These are phyloP conservation scores for Aspergillus hancockii DNA, from an alignment of 495 filamentous ascomycete genomes.

Conservation along the genomic window DNA sequence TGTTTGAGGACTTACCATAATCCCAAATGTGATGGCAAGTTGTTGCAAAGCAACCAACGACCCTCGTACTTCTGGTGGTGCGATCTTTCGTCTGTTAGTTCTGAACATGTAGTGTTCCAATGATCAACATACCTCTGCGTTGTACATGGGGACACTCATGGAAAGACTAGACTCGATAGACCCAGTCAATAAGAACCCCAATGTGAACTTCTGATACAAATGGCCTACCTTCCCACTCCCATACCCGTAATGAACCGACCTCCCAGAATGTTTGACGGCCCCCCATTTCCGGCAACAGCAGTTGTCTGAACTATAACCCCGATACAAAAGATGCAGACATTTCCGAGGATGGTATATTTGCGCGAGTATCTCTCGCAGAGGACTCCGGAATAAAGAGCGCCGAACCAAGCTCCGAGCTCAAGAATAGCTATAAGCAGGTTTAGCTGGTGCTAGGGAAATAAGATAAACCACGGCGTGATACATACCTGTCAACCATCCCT, in stretches of 20 bases:
- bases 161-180: conserved; percentile 3
- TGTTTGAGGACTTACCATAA: conserved; percentile 54
- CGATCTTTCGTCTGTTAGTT: conserved; percentile 6
- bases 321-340: conserved; percentile 65
- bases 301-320: conserved; percentile 70
- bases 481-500: conserved; percentile 65
- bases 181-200: background rate
- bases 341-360: conserved; percentile 72
- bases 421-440: conserved; percentile 55
- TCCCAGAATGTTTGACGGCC: conserved; percentile 57
- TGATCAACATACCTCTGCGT: conserved; percentile 59
- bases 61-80: conserved; percentile 58
- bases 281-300: conserved; percentile 56
- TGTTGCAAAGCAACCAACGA: conserved; percentile 73
- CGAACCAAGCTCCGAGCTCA: conserved; percentile 78
- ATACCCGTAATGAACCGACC: conserved; percentile 72
- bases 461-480: background rate
- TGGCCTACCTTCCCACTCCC: conserved; percentile 24
- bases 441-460: background rate
- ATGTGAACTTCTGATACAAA: background rate
- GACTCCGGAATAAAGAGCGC: conserved; percentile 68
- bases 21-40: conserved; percentile 75
- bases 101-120: background rate
- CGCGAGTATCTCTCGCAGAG: conserved; percentile 68
- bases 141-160: conserved; percentile 39